Base-by-base conservation (phyloP, 495 filamentous ascomycete species). In the Pseudomonodictys pantanalensis region DNA sequence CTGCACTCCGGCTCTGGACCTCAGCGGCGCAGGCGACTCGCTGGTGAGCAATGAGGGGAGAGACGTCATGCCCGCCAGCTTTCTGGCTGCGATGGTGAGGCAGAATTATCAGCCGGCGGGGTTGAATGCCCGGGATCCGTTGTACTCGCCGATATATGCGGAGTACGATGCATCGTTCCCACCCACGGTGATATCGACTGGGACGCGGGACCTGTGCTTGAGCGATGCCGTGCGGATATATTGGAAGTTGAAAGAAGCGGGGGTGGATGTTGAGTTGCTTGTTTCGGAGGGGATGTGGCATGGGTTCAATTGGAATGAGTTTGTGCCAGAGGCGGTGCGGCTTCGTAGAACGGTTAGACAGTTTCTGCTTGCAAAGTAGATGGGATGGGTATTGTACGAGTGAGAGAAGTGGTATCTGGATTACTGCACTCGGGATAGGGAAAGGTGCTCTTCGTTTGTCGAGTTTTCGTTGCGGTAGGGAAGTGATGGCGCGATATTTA, bases 221-320 rank as follows among this genome's bases (percentile, higher is more conserved):
- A 45, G 42, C 42, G 18, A n/a, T 45, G 42, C 8, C 15, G 17
- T 45, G 17, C 42, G 42, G 7, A 8, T 23, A 7, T 45, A 45
- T 17, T 45, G 42, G 42, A 45, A 45, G 22, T 9, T 45, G 42
- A 45, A 17, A 45, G 22, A 45, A 8, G 42, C 15, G 7, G 42
- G 42, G 7, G 42, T 45, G 8, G 7, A n/a, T 7, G 42, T 45
- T 18, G 42, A 45, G 17, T 18, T 45, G 17, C 42, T 45, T 8
- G 42, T 45, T 7, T 45, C 42, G 15, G 42, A 45, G 18, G 42
- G 42, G 22, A 45, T 45, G 42, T 45, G 42, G 42, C 42, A 45
- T 18, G 42, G 42, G 15, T 45, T 45, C 22, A 45, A 45, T 45
- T 45, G 42, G 42, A 17, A 45, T 35, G 8, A 7, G 8, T 7